Conservation (phyloP, 352 stramenopile genomes). For the Blastocystis sp. region DNA sequence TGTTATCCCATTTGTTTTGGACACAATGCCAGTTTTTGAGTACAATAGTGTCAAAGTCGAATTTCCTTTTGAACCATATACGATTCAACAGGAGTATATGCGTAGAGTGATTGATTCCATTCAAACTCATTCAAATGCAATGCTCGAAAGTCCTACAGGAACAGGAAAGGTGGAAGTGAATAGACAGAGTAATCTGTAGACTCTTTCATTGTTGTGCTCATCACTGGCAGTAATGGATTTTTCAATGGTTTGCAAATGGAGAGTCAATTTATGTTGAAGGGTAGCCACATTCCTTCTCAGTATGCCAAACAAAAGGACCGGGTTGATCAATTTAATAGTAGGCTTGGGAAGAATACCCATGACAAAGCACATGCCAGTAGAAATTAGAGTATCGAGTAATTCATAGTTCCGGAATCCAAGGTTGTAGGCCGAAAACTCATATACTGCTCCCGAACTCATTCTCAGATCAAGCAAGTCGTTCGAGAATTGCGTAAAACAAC, state of each 20-base stretch:
- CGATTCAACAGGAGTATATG: slow-evolving; percentile 82
- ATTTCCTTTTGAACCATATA: slow-evolving; percentile 82
- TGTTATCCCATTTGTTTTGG: neutral
- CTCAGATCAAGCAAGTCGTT: slow-evolving; percentile 83
- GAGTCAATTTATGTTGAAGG: neutral
- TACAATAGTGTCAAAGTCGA: slow-evolving; percentile 69
- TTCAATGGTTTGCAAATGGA: neutral
- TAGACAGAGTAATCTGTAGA: slow-evolving; percentile 65
- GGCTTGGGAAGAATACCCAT: neutral
- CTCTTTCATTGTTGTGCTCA: slow-evolving; percentile 79
- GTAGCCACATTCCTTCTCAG: slow-evolving; percentile 33
- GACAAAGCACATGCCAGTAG: neutral
- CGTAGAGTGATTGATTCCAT: slow-evolving; percentile 79
- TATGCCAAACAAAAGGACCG: slow-evolving; percentile 60
- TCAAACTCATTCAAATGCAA: slow-evolving; percentile 75
- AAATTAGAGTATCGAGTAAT: neutral
- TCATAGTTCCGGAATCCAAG: neutral
- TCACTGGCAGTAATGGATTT: slow-evolving; percentile 73
- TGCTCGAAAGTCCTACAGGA: slow-evolving; percentile 84
- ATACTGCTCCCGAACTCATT: slow-evolving; percentile 82
- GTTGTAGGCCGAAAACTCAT: slow-evolving; percentile 73
- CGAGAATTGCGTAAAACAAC: slow-evolving; percentile 81
- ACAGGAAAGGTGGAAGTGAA: slow-evolving; percentile 73
- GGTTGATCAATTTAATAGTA: slow-evolving; percentile 15
- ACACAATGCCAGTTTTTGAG: slow-evolving; percentile 1